phyloP scores from a whole-genome alignment of 441 rosid genomes.

The Pelargonium cotyledonis region DNA sequence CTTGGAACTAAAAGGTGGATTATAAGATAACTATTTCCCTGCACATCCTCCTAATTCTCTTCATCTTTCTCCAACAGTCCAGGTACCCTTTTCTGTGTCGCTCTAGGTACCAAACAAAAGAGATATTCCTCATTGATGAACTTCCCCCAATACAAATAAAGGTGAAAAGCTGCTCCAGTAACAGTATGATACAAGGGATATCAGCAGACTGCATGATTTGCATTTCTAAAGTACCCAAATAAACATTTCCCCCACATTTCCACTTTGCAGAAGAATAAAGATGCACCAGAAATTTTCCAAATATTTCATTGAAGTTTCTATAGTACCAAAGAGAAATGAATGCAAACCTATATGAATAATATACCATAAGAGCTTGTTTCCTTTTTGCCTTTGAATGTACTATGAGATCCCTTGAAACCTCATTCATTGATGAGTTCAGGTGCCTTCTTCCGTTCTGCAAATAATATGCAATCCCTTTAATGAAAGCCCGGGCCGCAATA shows the following conservation, averaged over 20 bases:
- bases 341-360: slow-evolving; percentile 16
- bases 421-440: slow-evolving; percentile 80
- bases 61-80: background rate
- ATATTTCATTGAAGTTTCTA: background rate
- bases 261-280: background rate
- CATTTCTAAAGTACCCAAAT: background rate
- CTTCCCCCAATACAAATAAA: background rate
- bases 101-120: slow-evolving; percentile 5
- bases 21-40: background rate
- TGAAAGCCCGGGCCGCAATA: slow-evolving; percentile 20
- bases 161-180: background rate
- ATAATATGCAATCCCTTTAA: slow-evolving; percentile 21
- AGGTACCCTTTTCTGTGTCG: background rate
- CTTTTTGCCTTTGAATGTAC: slow-evolving; percentile 82
- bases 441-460: slow-evolving; percentile 94
- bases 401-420: slow-evolving; percentile 93
- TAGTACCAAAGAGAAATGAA: background rate
- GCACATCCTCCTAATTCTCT: background rate
- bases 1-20: background rate
- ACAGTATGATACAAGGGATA: background rate
- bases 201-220: background rate
- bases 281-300: background rate
- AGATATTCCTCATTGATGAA: background rate
- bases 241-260: background rate
- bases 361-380: slow-evolving; percentile 93